These are phyloP conservation scores for Candida vartiovaarae DNA, from an alignment of 805 yeast species.

Conservation along the genomic window DNA sequence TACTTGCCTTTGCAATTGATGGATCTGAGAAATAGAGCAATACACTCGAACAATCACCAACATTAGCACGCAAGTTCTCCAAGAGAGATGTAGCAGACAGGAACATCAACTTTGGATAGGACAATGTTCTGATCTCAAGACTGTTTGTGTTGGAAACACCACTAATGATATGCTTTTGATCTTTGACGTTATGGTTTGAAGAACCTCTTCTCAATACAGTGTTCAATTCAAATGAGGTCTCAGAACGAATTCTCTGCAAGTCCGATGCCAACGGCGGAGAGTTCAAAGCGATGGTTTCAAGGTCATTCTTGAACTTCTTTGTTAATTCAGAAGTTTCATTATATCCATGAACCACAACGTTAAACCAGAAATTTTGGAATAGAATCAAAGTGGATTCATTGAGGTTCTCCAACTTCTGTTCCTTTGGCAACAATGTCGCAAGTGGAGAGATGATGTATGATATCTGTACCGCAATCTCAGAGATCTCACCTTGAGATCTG, in stretches of 20 bases:
- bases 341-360: slow-evolving; percentile 87
- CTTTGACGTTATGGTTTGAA: slow-evolving; percentile 69
- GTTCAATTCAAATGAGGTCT: slow-evolving; percentile 87
- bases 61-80: slow-evolving; percentile 69
- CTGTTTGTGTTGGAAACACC: slow-evolving; percentile 34
- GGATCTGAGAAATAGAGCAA: slow-evolving; percentile 84
- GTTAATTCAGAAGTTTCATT: slow-evolving; percentile 51
- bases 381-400: slow-evolving; percentile 44
- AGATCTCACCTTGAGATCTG: slow-evolving; percentile 66
- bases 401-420: slow-evolving; percentile 34
- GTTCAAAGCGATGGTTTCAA: slow-evolving; percentile 71
- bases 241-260: slow-evolving; percentile 72
- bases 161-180: slow-evolving; percentile 56
- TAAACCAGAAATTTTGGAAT: slow-evolving; percentile 91
- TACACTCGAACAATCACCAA: slow-evolving; percentile 77
- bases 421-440: slow-evolving; percentile 64
- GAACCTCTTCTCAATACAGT: slow-evolving; percentile 87
- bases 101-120: slow-evolving; percentile 80
- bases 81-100: slow-evolving; percentile 73
- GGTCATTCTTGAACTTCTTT: slow-evolving; percentile 36
- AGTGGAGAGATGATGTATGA: slow-evolving; percentile 61
- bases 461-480: slow-evolving; percentile 64
- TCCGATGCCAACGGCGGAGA: slow-evolving; percentile 88
- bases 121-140: slow-evolving; percentile 44
- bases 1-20: slow-evolving; percentile 59